Evolutionary conservation across 352 stramenopile species (phyloP).

Genomic region (Plasmopara viticola): DNA sequence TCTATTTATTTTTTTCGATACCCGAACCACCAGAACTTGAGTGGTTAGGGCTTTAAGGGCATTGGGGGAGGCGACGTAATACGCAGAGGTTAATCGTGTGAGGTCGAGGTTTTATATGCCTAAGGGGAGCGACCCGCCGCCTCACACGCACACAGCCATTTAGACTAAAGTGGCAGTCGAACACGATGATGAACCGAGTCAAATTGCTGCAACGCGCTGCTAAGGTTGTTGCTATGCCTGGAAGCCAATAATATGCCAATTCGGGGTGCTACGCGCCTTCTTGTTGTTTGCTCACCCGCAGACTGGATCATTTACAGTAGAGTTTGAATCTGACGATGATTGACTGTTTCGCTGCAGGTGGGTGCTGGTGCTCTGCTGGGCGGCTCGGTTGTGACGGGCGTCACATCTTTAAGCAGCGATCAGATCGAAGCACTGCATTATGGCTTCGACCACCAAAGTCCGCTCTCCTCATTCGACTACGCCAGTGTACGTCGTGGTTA

Average conservation of each 20-base stretch:
- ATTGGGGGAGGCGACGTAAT: conserved; percentile 15
- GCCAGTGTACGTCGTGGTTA: conserved; percentile 95
- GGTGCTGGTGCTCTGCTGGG: conserved; percentile 60
- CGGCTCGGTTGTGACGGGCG: conserved; percentile 71
- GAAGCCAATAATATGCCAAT: neutral
- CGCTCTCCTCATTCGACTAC: conserved; percentile 87
- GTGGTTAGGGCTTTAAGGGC: too few species aligned
- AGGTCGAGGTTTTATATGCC: conserved; percentile 7
- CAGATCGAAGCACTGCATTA: conserved; percentile 85
- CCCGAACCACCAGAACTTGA: too few species aligned
- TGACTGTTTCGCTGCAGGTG: conserved; percentile 33
- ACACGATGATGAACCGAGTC: conserved; percentile 67
- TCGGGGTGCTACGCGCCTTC: neutral
- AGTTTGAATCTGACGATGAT: neutral
- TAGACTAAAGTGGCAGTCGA: conserved; percentile 40
- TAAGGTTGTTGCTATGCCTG: conserved; percentile 38
- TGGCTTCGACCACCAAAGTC: conserved; percentile 83
- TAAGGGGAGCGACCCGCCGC: conserved; percentile 9
- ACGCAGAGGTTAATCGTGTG: conserved; percentile 1
- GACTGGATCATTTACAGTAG: neutral
- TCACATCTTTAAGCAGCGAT: conserved; percentile 79
- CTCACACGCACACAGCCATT: conserved; percentile 39
- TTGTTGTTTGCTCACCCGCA: neutral
- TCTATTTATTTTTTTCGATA: too few species aligned
- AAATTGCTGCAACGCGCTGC: conserved; percentile 66